Conservation (phyloP, 768 basidiomycete species). For the Russula sp. region DNA sequence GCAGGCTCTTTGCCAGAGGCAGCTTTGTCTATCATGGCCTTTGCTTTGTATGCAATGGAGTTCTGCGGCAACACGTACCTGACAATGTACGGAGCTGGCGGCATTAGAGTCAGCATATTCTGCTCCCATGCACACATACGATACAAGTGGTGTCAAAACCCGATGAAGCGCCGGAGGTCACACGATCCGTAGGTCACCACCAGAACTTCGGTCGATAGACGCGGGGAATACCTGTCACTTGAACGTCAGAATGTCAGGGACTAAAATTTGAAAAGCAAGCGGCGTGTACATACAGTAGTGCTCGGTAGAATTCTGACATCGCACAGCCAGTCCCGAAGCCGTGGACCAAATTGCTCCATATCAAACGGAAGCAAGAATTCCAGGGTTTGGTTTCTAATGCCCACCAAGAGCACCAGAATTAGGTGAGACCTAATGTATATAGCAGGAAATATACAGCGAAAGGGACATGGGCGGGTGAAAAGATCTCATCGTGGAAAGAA, state of each 20-base stretch:
- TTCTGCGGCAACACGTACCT: neutral
- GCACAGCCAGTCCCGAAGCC: no score
- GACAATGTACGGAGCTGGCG: neutral
- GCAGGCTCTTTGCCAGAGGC: neutral
- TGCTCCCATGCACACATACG: neutral
- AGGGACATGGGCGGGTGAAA: neutral
- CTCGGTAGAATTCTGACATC: slow-evolving; percentile 5
- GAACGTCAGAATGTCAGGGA: neutral
- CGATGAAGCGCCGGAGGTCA: slow-evolving; percentile 8
- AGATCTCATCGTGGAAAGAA: neutral
- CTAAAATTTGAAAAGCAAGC: neutral
- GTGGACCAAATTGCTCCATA: neutral
- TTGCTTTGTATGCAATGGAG: no score
- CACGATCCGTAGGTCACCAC: neutral
- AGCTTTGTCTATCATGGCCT: neutral
- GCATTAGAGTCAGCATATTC: neutral
- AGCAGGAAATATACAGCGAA: neutral
- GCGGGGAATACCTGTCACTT: neutral
- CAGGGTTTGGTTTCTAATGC: neutral
- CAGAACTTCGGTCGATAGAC: neutral
- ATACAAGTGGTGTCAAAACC: neutral
- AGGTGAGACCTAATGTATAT: neutral
- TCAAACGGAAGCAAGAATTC: neutral
- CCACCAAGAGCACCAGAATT: neutral
- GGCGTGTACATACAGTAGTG: neutral